Base-by-base conservation (phyloP, 1,284 basidiomycete genomes). In the Fereydounia khargensis region DNA sequence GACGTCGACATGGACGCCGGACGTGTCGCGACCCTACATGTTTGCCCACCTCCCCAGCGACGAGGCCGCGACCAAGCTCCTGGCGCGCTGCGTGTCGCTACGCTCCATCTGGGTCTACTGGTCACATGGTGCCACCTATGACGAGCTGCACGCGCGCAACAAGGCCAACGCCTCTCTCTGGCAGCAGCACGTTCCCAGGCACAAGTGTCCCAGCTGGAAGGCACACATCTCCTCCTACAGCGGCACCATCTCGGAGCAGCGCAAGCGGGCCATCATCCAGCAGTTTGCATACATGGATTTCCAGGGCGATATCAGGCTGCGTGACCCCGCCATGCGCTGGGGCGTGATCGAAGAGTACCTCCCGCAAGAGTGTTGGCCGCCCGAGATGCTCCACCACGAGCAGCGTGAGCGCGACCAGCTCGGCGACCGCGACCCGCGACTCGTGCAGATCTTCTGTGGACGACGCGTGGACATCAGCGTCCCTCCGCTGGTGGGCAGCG, bases 291-390 rank as follows among this genome's bases (percentile, higher is more conserved):
- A 90, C 76, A 91, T 96, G 86, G 83, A 79, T 18, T 85, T 94
- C 52, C 73, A 81, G 50, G 92, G 92, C 5, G 83, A 83, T 58
- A 90, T 96, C 62, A 84, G 88, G 48, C 83, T 98, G 82, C 86
- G 85, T 57, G 81, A 81, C 24, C 88, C 95, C 0, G 83, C 91
- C 27, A 82, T 92, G 24, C 82, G 84, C 20, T 80, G 92, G 42
- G 83, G 85, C 4, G 84, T 88, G 28, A 88, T 88, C 55, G 94
- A 98, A 79, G 95, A 98, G 79, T 96, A 91, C 89, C 42, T 55
- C 16, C 46, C 40, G 1, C 60, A 52, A 25, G 50, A 54, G 42
- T 33, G 48, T 6, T 59, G 64, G 51, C 53, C 53, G 5, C 33
- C 35, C 14, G 23, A 38, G 22, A 21, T 10, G 16, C 22, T 9